Conservation (phyloP, 768 basidiomycete genomes). For the Daedaleopsis sinensis region DNA sequence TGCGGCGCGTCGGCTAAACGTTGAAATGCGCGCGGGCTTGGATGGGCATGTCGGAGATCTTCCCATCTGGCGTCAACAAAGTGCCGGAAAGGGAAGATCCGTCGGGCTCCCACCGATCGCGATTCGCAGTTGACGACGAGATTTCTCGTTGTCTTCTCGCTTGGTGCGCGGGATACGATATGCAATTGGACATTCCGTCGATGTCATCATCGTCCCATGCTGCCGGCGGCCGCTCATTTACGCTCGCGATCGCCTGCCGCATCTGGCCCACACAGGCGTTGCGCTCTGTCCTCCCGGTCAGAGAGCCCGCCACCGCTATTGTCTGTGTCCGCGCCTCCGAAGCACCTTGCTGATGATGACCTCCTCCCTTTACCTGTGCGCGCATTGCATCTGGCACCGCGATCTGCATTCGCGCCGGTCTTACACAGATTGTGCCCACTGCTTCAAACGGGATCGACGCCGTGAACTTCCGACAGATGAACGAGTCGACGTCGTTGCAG, state of each 20-base stretch:
- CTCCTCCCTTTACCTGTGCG: no score
- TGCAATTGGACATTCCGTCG: background rate
- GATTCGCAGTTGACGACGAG: slow-evolving; percentile 8
- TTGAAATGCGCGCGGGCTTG: slow-evolving; percentile 2
- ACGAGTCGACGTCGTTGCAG: slow-evolving; percentile 91
- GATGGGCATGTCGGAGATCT: slow-evolving; percentile 19
- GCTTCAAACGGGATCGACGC: slow-evolving; percentile 80
- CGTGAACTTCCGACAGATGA: slow-evolving; percentile 87
- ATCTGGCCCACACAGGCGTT: background rate
- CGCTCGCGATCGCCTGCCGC: background rate
- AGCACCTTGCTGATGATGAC: background rate
- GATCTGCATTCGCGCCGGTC: background rate
- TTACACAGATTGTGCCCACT: slow-evolving; percentile 74
- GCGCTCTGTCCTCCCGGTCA: background rate
- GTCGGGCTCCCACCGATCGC: slow-evolving; percentile 15
- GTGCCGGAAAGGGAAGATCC: slow-evolving; percentile 15
- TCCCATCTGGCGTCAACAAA: slow-evolving; percentile 5
- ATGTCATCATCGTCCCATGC: slow-evolving; percentile 11
- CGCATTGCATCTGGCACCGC: no score
- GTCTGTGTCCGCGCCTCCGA: background rate
- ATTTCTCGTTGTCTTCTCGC: slow-evolving; percentile 11
- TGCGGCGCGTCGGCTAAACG: slow-evolving; percentile 11
- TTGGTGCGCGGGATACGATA: slow-evolving; percentile 6
- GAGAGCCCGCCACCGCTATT: no score
- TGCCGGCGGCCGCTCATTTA: background rate